A percentile compares a stretch with the other conserved stretches of the same genome.
Evolutionary conservation across 805 yeast species (phyloP).

Genomic region (Pichia ethanolica): DNA sequence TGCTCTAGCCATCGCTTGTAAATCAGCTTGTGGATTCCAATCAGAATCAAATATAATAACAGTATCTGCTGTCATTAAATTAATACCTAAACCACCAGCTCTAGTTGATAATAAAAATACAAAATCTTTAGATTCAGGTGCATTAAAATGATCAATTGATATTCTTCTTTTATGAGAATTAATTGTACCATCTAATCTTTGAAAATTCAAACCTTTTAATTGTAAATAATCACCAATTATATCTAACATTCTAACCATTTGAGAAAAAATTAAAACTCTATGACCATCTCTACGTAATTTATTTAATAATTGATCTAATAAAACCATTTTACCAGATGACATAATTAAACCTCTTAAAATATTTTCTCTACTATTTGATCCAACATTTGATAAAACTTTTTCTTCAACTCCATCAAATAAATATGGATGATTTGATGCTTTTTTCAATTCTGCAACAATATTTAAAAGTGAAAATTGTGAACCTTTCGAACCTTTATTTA

Average conservation of each 20-base stretch:
- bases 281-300: constrained; percentile 90
- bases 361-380: constrained; percentile 69
- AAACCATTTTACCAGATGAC: constrained; percentile 98
- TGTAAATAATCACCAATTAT: constrained; percentile 88
- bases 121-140: constrained; percentile 87
- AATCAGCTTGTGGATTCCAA: constrained; percentile 99
- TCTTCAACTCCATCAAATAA: constrained; percentile 90
- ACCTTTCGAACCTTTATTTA: constrained; percentile 75
- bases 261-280: constrained; percentile 88
- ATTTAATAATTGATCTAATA: constrained; percentile 80
- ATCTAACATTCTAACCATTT: constrained; percentile 95
- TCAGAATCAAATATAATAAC: constrained; percentile 96
- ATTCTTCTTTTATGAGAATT: constrained; percentile 90
- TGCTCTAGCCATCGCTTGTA: constrained; percentile 99
- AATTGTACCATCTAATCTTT: constrained; percentile 92
- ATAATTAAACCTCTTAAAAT: constrained; percentile 84
- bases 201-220: constrained; percentile 82
- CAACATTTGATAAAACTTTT: constrained; percentile 59
- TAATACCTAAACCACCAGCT: constrained; percentile 98
- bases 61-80: constrained; percentile 98
- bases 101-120: constrained; percentile 86
- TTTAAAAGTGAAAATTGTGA: constrained; percentile 81
- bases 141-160: constrained; percentile 93
- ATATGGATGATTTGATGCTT: constrained; percentile 96
- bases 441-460: constrained; percentile 91